Base-by-base conservation (phyloP, 768 basidiomycete species). In the Suillus decipiens region DNA sequence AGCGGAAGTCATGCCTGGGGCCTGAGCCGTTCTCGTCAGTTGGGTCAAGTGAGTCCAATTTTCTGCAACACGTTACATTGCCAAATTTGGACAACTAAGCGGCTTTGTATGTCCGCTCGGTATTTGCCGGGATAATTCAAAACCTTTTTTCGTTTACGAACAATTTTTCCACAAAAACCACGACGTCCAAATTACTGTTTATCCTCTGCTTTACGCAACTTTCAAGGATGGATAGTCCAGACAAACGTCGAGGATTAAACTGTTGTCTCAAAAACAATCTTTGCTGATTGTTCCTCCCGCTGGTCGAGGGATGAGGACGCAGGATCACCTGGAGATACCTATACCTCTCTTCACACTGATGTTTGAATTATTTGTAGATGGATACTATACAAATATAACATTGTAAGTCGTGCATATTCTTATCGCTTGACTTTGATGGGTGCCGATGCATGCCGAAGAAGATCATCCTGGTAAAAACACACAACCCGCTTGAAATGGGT, bases 391-490 rank as follows among this genome's bases (percentile, higher is more conserved):
- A 65, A 63, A 62, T 37, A 41, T 50, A 53, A 45, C 50, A 57
- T 69, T 66, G 60, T 61, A 39, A 57, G 56, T 57, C 39, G 10
- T 28, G 15, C 17, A 57, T 41, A 31, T 57, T 41, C 11, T 36
- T 55, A 36, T 55, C 12, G n/a, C 2, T 55, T 22, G 9, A 17
- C 39, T 34, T 19, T 43, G 42, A 22, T 33, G 39, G 39, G 66
- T 58, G 67, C 61, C 65, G 63, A 41, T 48, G 66, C 63, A 74
- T 71, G 80, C 85, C 89, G 72, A 83, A 74, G 92, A 93, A 73
- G 90, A 93, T 77, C 84, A 88, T 79, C 88, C 91, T 93, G 91
- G 91, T 93, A 93, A 93, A 89, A 79, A 84, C 74, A 93, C 85
- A 78, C 86, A 89, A 80, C 91, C 87, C 86, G 80, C 71, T 77